phyloP scores from a whole-genome alignment of 208 protist species.

The Phytomonas sp. region DNA sequence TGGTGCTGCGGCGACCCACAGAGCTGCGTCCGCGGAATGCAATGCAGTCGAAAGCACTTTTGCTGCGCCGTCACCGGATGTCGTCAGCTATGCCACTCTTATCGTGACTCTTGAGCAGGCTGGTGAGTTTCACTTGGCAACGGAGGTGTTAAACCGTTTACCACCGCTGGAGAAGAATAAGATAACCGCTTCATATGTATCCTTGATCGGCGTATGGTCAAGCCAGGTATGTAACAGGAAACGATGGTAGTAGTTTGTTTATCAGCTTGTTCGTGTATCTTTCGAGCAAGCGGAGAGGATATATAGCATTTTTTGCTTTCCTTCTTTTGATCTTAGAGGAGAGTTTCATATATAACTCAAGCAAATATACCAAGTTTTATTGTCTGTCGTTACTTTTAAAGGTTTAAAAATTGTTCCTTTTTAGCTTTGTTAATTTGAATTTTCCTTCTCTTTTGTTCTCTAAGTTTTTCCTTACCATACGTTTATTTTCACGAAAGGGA shows the following conservation, averaged over 20 bases:
- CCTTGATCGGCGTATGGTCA: constrained; percentile 82
- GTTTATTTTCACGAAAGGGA: constrained; percentile 9
- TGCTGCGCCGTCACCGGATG: constrained; percentile 42
- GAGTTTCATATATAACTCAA: constrained; percentile 5
- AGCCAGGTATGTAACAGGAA: constrained; percentile 41
- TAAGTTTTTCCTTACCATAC: neutral
- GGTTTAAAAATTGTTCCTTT: neutral
- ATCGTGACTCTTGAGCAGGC: constrained; percentile 79
- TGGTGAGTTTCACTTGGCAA: constrained; percentile 46
- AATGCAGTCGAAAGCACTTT: neutral
- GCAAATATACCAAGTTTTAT: constrained; percentile 3
- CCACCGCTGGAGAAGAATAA: constrained; percentile 68
- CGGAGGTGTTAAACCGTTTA: constrained; percentile 48
- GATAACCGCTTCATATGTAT: constrained; percentile 80
- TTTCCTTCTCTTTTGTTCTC: neutral
- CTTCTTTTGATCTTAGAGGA: neutral
- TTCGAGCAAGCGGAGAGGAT: neutral
- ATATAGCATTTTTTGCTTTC: neutral
- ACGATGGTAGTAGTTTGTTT: constrained; percentile 20
- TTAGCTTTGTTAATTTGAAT: neutral
- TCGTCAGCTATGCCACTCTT: constrained; percentile 79
- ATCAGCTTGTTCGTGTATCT: constrained; percentile 6
- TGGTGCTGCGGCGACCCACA: neutral
- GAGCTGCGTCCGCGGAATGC: neutral
- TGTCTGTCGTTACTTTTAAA: constrained; percentile 14